phyloP scores from a whole-genome alignment of 2,329 filamentous ascomycete genomes.

The Hypoxylon sp. region DNA sequence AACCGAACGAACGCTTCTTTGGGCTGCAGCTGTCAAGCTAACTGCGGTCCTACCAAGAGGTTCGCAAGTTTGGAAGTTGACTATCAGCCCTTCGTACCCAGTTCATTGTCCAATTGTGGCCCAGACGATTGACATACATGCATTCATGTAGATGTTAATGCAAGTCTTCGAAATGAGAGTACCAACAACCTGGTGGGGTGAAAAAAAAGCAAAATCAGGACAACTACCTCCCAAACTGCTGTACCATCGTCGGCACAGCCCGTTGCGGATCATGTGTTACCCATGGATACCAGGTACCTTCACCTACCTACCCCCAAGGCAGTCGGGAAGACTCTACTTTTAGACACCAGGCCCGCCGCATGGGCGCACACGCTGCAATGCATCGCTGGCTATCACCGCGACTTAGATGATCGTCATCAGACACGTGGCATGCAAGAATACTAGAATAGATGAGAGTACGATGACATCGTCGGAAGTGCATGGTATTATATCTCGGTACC shows the following conservation, averaged over 20 bases:
- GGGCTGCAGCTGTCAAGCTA: background rate
- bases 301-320: background rate
- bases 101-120: constrained; percentile 1
- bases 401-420: background rate
- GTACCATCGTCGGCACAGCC: constrained; percentile 12
- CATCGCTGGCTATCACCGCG: background rate
- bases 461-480: background rate
- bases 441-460: constrained; percentile 2
- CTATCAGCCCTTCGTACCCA: background rate
- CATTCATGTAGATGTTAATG: constrained; percentile 10
- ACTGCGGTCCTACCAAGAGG: constrained; percentile 4
- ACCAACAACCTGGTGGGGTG: constrained; percentile 7
- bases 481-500: background rate
- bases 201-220: background rate
- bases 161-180: constrained; percentile 12
- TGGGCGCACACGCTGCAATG: constrained; percentile 6
- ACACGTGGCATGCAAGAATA: constrained; percentile 21
- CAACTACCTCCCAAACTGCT: background rate
- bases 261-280: constrained; percentile 11
- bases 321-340: constrained; percentile 10
- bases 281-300: constrained; percentile 1
- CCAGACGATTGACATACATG: constrained; percentile 17
- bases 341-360: constrained; percentile 4
- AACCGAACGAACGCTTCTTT: constrained; percentile 2
- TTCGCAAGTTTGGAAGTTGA: background rate